Conservation (phyloP, 495 filamentous ascomycete genomes). For the Penicillium salamii region DNA sequence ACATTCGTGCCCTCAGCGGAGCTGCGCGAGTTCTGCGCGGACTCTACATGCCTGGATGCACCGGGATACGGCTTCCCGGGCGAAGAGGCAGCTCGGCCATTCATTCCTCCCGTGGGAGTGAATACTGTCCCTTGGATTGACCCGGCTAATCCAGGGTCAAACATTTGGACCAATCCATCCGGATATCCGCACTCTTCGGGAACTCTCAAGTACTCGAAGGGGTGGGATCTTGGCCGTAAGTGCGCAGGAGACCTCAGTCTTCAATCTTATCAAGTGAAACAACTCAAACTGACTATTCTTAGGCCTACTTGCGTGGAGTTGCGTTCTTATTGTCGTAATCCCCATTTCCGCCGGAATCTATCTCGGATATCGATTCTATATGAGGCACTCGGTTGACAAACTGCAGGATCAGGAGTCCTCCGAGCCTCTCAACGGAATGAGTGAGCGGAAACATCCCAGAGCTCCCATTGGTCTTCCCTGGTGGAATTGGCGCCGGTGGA, state of each 20-base stretch:
- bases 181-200: slow-evolving; percentile 8
- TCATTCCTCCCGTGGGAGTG: slow-evolving; percentile 34
- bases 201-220: slow-evolving; percentile 1
- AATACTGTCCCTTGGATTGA: slow-evolving; percentile 45
- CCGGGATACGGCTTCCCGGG: slow-evolving; percentile 33
- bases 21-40: slow-evolving; percentile 35
- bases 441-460: slow-evolving; percentile 14
- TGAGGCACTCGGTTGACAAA: slow-evolving; percentile 7
- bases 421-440: slow-evolving; percentile 21
- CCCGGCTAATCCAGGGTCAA: slow-evolving; percentile 22
- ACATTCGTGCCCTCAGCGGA: slow-evolving; percentile 42
- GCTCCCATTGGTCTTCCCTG: slow-evolving; percentile 19
- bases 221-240: slow-evolving; percentile 12
- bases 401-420: slow-evolving; percentile 17
- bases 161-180: slow-evolving; percentile 22
- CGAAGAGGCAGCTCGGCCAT: slow-evolving; percentile 27
- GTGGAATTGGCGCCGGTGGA: slow-evolving; percentile 41
- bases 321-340: slow-evolving; percentile 5
- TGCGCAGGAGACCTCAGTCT: neutral
- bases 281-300: neutral
- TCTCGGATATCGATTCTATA: slow-evolving; percentile 13
- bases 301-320: slow-evolving; percentile 16
- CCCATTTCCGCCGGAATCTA: slow-evolving; percentile 10
- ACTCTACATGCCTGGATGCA: slow-evolving; percentile 32
- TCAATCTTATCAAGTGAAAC: neutral